phyloP scores from a whole-genome alignment of 805 yeast species.

The Kazachstania viticola region DNA sequence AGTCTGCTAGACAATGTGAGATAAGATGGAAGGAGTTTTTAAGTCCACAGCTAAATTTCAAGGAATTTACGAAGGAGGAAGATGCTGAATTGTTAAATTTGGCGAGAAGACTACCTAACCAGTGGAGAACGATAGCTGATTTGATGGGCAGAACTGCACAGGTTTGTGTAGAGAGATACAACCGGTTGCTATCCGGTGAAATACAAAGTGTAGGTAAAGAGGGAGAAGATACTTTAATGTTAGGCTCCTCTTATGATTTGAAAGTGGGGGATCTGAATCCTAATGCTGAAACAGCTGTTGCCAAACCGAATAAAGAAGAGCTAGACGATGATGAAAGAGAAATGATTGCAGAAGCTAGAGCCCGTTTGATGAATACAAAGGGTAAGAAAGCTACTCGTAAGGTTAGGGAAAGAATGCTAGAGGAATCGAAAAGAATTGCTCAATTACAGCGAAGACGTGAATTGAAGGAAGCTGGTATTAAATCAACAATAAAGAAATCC shows the following conservation, averaged over 20 bases:
- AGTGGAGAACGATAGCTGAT: slow-evolving; percentile 88
- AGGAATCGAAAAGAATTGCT: slow-evolving; percentile 67
- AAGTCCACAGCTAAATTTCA: slow-evolving; percentile 55
- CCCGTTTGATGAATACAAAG: slow-evolving; percentile 81
- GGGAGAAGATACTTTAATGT: slow-evolving; percentile 20
- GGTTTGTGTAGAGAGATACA: slow-evolving; percentile 78
- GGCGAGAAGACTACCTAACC: slow-evolving; percentile 71
- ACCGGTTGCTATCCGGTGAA: slow-evolving; percentile 36
- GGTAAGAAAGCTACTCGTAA: slow-evolving; percentile 92
- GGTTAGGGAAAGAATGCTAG: slow-evolving; percentile 71
- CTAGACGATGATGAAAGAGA: slow-evolving; percentile 83
- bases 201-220: slow-evolving; percentile 16
- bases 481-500: slow-evolving; percentile 35
- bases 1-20: slow-evolving; percentile 85
- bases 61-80: slow-evolving; percentile 63
- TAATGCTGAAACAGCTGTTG: slow-evolving; percentile 66
- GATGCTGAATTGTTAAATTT: slow-evolving; percentile 60
- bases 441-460: slow-evolving; percentile 71
- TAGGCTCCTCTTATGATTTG: slow-evolving; percentile 26
- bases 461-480: slow-evolving; percentile 68
- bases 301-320: slow-evolving; percentile 69
- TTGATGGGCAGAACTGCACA: slow-evolving; percentile 76
- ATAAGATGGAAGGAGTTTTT: slow-evolving; percentile 88
- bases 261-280: slow-evolving; percentile 51
- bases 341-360: slow-evolving; percentile 90